Conservation (phyloP, 306 rosid species). For the Malus fusca region DNA sequence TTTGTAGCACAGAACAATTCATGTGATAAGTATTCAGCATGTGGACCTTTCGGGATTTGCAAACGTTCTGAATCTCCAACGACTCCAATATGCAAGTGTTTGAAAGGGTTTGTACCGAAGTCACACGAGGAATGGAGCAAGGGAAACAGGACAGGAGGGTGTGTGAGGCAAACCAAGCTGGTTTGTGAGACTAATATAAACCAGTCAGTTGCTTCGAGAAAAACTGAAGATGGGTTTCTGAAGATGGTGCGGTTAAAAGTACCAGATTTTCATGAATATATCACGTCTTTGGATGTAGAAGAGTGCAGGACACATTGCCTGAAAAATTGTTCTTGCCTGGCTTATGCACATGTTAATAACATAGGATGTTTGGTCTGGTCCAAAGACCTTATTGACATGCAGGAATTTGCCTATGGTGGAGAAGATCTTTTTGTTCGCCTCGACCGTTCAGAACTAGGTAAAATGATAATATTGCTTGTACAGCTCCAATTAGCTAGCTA, state of each 20-base stretch:
- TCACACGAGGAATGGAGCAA: not conserved
- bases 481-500: not conserved
- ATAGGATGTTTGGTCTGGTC: conserved; percentile 21
- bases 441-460: conserved; percentile 31
- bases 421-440: not conserved
- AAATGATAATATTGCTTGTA: not conserved
- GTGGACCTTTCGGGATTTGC: conserved; percentile 14
- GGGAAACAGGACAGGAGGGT: conserved; percentile 11
- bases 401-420: not conserved
- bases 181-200: conserved; percentile 2
- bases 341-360: conserved; percentile 10
- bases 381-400: conserved; percentile 11
- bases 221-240: not conserved
- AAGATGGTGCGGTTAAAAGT: not conserved
- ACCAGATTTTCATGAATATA: conserved; percentile 9
- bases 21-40: conserved; percentile 3
- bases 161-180: not conserved
- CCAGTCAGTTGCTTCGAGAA: not conserved
- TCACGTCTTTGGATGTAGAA: not conserved
- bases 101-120: conserved; percentile 7
- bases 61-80: not conserved
- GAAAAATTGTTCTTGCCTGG: conserved; percentile 20
- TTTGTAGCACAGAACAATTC: not conserved
- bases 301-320: conserved; percentile 11
- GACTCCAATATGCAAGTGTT: conserved; percentile 7